Percentiles rank a stretch among this genome's conserved stretches.
Evolutionary conservation across 768 basidiomycete species (phyloP).

Genomic region (Suillus tomentosus): DNA sequence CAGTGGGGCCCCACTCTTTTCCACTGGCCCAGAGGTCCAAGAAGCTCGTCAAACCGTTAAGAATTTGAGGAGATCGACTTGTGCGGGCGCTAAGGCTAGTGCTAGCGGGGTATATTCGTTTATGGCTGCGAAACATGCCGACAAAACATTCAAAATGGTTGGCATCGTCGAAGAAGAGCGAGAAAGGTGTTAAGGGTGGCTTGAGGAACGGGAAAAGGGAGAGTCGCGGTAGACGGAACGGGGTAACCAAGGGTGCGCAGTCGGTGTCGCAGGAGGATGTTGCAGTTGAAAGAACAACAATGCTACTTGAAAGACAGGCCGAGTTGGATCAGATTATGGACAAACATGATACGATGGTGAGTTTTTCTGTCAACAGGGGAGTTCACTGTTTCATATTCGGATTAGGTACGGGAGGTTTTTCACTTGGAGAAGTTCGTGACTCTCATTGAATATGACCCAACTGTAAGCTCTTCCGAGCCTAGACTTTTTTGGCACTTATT

Average conservation of each 20-base stretch:
- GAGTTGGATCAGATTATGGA: conserved; percentile 61
- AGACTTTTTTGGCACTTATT: conserved; percentile 9
- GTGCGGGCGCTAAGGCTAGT: conserved; percentile 17
- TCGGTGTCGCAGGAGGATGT: conserved; percentile 23
- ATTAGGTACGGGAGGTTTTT: conserved; percentile 82
- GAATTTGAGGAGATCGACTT: conserved; percentile 65
- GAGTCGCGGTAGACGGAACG: conserved; percentile 8
- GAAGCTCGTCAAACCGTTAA: conserved; percentile 61
- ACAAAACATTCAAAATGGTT: conserved; percentile 24
- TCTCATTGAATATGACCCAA: conserved; percentile 77
- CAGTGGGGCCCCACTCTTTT: conserved; percentile 18
- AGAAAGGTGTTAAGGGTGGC: conserved; percentile 12
- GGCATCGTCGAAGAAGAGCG: conserved; percentile 10
- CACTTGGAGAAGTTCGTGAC: conserved; percentile 83
- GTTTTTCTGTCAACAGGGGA: conserved; percentile 30
- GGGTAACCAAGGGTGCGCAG: conserved; percentile 14
- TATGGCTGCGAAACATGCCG: conserved; percentile 18
- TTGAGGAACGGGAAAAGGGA: conserved; percentile 18
- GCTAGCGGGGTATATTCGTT: background rate
- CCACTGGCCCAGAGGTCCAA: conserved; percentile 41
- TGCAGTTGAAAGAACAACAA: conserved; percentile 40
- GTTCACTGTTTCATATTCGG: conserved; percentile 10
- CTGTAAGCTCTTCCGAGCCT: conserved; percentile 40
- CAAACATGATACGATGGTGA: conserved; percentile 73
- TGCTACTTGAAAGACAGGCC: conserved; percentile 60